Base-by-base conservation (phyloP, 1,284 basidiomycete genomes). In the Trichosporon sp. region DNA sequence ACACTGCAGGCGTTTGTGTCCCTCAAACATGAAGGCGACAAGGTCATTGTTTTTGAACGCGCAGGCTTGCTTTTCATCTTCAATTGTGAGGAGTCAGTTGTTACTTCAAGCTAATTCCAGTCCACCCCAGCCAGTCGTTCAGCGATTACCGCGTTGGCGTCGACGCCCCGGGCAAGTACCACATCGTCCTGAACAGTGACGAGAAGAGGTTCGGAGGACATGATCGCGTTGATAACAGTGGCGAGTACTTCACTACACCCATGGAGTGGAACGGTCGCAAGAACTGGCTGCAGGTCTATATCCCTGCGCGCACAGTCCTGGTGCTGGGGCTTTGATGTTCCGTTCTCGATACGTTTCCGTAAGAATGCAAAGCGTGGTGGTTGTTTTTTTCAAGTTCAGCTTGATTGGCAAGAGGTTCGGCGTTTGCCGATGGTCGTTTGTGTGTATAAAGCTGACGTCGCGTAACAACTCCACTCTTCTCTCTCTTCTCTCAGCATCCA, bases 81-180 rank as follows among this genome's bases (percentile, higher is more conserved):
- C 89, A 99, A 99, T 85, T 97, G 83, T 84, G 68, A 71, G 26
- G 26, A 26, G 26, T 26, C 26, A 26, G 26, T 26, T 26, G 26
- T 26, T 26, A 26, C 26, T 26, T 26, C 26, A 26, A 26, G 26
- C 26, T 26, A 19, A 48, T 14, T 31, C 48, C 63, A 84, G 82
- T 98, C 88, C 91, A 97, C 84, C 90, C 93, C 2, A 90, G 88
- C 14, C 85, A 93, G 64, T 95, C 93, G 70, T 99, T 91, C 85
- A 90, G 91, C 59, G 94, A 98, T 84, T 99, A 98, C 84, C 89
- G 96, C 51, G 90, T 98, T 66, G 96, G 96, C 4, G 90, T 96
- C 14, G 91, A 98, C 37, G 88, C 85, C 69, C 85, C 92, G 11
- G 96, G 96, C n/a, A 90, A 94, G 84, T 98, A 98, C 84, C 87